Evolutionary conservation across 345 rosid species (phyloP), one percentile per base, ranked within the genome.

Genomic region (Lumnitzera racemosa): DNA sequence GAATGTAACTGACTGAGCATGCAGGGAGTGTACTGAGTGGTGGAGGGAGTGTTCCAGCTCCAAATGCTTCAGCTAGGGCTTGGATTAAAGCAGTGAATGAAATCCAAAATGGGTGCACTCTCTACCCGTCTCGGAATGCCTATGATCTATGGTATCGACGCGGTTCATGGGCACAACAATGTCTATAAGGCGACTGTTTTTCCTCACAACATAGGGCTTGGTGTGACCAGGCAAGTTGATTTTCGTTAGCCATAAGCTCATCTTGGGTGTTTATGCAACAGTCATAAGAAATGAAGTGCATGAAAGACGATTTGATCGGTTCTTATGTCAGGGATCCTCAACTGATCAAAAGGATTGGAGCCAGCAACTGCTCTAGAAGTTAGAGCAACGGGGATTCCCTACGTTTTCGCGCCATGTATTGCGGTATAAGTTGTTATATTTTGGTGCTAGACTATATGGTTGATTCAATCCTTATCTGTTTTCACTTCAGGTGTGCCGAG

Each of bases 341-440:
- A 27, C 89, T 94, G 14, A 76, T 82, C 47, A 86, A 79, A 76
- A 86, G 54, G 73, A 90, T 94, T 62, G 97, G 99, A 57, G 90
- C 20, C 79, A 20, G 91, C 91, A 54, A 94, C 97, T n/a, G 99
- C 99, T 5, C 89, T 81, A 13, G 97, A 94, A 86, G 86, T 80
- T 14, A 74, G 86, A 63, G 97, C 97, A 8, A 90, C 97, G 4
- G 96, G 96, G 55, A 83, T 94, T 61, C 82, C 81, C 29, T 89
- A 84, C 55, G 80, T 53, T 55, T 94, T 94, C 49, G 95, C 97
- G 2, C 99, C 99, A 58, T 88, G 90, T 63, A 81, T 90, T n/a
- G 96, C 97, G 70, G 99, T 92, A 31, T 12, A 2, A 49, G 2
- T 10, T 12, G 5, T 27, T 27, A 27, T 27, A 27, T 27, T 20